Evolutionary conservation across 2,329 filamentous ascomycete species (phyloP).

Genomic region (Aspergillus sp.): DNA sequence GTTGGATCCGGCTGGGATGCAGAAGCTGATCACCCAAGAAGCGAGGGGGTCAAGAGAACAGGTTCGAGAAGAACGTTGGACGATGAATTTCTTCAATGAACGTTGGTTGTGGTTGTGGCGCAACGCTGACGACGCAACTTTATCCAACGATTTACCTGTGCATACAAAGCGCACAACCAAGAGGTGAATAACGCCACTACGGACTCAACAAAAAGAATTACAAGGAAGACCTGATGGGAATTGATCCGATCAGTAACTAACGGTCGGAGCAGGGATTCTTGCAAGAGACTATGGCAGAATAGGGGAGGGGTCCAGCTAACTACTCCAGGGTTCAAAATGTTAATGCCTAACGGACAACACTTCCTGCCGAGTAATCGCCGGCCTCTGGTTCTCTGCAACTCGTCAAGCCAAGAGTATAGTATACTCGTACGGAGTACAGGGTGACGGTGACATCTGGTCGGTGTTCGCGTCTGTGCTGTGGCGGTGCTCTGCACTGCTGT

Average conservation of each 20-base stretch:
- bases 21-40: neutral
- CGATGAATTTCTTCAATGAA: neutral
- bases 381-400: neutral
- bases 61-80: neutral
- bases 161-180: conserved; percentile 1
- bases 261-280: neutral
- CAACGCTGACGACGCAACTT: conserved; percentile 8
- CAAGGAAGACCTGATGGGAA: neutral
- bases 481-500: conserved; percentile 7
- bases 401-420: neutral
- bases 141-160: neutral
- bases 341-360: conserved; percentile 7
- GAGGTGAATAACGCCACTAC: neutral
- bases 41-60: neutral
- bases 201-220: neutral
- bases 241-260: neutral
- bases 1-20: neutral
- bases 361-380: neutral
- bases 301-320: neutral
- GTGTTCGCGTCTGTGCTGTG: neutral
- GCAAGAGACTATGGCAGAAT: neutral
- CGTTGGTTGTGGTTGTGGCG: conserved; percentile 5
- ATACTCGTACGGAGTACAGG: neutral
- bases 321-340: neutral
- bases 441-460: neutral